Evolutionary conservation across 2,329 filamentous ascomycete species (phyloP), one percentile per base, ranked within the genome.

Genomic region (Cercospora sp.): DNA sequence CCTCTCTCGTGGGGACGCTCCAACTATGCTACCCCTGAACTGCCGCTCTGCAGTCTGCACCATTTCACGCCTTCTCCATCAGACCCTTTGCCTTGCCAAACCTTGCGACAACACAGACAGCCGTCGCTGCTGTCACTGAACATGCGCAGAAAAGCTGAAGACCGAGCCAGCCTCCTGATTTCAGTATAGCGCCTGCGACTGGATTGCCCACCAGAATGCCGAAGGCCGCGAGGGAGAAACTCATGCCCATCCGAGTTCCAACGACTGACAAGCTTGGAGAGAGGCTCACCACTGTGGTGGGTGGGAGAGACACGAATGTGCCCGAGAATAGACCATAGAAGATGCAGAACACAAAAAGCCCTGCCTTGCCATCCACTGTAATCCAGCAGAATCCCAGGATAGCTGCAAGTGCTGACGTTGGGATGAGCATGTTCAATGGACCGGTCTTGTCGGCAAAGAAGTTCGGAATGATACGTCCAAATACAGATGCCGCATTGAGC

Each of bases 401-500:
- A 3, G 67, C 69, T 30, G 69, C 70, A 1, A 69, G 51, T 4
- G 79, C 71, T 2, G 79, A 77, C 40, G 80, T 80, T 1, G 82
- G 83, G 76, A 84, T 81, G 6, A 78, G 34, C 26, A 60, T 61
- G 72, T 85, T 84, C 63, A 83, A 76, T 0, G 81, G 79, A 1
- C 83, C 83, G 1, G 81, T 69, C 18, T 79, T 78, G 70, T 84
- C 83, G 7, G 81, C 79, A 18, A 82, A 64, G 61, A 79, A 74
- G 51, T 82, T 82, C 0, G 82, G 82, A 1, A 84, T 72, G 69
- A 82, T 81, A 5, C 83, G 81, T 51, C 45, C 24, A 51, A 21
- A 51, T 6, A 78, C 62, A 13, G 53, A 60, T 24, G 88, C 85
- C 0, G 83, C 86, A 74, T 92, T 92, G 71, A 91, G 81, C 66